Percentiles rank a stretch among this genome's conserved stretches.
Evolutionary conservation across 2,329 filamentous ascomycete genomes (phyloP).

Genomic region (Stenocarpella maydis): DNA sequence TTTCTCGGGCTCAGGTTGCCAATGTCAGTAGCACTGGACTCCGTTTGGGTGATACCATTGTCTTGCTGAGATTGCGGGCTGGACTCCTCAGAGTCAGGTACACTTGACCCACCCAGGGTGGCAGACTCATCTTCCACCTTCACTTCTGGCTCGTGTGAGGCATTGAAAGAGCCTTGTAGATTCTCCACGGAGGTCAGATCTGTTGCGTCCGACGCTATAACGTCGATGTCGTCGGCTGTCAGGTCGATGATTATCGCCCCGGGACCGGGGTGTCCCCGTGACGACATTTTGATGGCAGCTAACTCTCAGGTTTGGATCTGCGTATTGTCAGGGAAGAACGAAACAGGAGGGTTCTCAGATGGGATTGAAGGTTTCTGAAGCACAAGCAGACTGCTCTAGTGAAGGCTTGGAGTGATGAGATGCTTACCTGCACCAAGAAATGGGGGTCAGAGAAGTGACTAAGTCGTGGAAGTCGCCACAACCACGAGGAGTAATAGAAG

Average conservation of each 20-base stretch:
- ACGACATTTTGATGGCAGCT: neutral
- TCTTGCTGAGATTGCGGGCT: neutral
- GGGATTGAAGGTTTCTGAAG: neutral
- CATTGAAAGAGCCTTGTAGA: neutral
- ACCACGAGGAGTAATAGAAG: neutral
- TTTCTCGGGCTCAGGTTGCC: neutral
- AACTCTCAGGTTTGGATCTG: neutral
- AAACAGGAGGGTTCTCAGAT: neutral
- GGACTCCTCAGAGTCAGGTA: neutral
- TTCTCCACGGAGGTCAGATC: neutral
- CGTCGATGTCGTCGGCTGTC: neutral
- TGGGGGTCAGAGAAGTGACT: neutral
- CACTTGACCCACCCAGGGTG: neutral
- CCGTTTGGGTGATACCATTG: neutral
- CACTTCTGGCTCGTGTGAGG: neutral
- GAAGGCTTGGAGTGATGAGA: neutral
- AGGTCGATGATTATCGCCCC: neutral
- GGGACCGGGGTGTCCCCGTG: neutral
- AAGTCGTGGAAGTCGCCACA: no score
- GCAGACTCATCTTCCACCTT: constrained; percentile 2
- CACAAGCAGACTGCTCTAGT: neutral
- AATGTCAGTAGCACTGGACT: neutral
- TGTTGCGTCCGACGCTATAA: neutral
- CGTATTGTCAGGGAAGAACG: neutral
- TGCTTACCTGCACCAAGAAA: neutral